Percentiles rank a stretch among this genome's conserved stretches.
Conservation (phyloP, 768 basidiomycete genomes). For the Boletus reticulatus region DNA sequence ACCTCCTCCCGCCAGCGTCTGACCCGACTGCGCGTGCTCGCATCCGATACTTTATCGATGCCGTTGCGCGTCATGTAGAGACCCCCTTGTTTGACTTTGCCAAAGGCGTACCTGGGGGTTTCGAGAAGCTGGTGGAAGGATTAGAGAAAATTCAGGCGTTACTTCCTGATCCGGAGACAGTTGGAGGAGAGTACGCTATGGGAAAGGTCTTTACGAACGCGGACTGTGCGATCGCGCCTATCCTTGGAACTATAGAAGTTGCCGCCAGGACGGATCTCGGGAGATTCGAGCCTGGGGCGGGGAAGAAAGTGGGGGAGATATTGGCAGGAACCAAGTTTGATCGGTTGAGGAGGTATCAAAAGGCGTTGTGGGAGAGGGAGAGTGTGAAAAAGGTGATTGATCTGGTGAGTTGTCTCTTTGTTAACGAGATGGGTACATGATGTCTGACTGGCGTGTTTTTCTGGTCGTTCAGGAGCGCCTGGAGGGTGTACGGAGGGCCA, state of each 20-base stretch:
- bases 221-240: conserved; percentile 57
- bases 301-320: conserved; percentile 39
- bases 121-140: background rate
- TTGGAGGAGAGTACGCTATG: conserved; percentile 35
- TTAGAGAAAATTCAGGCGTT: conserved; percentile 5
- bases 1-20: conserved; percentile 42
- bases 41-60: conserved; percentile 61
- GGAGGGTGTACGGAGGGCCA: background rate
- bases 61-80: conserved; percentile 38
- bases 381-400: conserved; percentile 10
- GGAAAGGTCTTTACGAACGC: conserved; percentile 54
- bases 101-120: conserved; percentile 3
- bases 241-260: conserved; percentile 48
- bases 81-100: conserved; percentile 35
- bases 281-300: conserved; percentile 34
- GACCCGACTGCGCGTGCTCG: conserved; percentile 55
- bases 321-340: conserved; percentile 44
- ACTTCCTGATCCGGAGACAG: conserved; percentile 35
- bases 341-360: conserved; percentile 47
- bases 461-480: conserved; percentile 1
- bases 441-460: background rate
- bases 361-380: conserved; percentile 43
- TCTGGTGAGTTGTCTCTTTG: conserved; percentile 1
- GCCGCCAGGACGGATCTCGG: conserved; percentile 47
- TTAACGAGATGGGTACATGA: background rate